phyloP scores from a whole-genome alignment of 768 basidiomycete species.

The Candolleomyces aberdarensis region DNA sequence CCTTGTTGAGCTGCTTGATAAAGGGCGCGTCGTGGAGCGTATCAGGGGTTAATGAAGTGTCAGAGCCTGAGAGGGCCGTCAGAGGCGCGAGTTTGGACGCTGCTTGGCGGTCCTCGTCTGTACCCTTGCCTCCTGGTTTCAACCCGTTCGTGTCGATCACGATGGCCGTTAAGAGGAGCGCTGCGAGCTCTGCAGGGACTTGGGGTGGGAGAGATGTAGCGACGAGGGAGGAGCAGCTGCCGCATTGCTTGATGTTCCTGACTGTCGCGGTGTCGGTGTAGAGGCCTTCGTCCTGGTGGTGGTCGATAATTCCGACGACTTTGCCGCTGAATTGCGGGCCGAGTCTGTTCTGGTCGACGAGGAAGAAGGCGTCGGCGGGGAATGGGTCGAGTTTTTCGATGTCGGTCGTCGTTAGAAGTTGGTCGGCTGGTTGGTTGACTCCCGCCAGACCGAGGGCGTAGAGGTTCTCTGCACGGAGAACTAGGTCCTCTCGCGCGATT shows the following conservation, averaged over 20 bases:
- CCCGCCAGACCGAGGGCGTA: conserved; percentile 65
- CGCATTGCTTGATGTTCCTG: conserved; percentile 64
- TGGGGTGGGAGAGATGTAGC: conserved; percentile 30
- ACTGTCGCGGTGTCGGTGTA: conserved; percentile 62
- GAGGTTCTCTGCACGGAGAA: conserved; percentile 84
- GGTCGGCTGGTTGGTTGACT: conserved; percentile 43
- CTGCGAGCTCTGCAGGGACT: conserved; percentile 64
- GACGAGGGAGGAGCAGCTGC: conserved; percentile 75
- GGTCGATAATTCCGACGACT: conserved; percentile 85
- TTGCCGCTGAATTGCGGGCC: conserved; percentile 39
- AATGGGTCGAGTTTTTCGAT: conserved; percentile 44
- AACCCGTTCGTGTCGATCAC: conserved; percentile 86
- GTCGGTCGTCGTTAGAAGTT: conserved; percentile 70
- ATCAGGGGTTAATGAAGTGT: neutral
- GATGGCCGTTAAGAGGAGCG: conserved; percentile 76
- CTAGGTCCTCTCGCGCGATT: conserved; percentile 63
- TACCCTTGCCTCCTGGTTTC: conserved; percentile 74
- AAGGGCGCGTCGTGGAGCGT: conserved; percentile 34
- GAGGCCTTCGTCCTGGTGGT: conserved; percentile 82
- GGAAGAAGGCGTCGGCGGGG: conserved; percentile 60
- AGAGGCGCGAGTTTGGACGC: conserved; percentile 61
- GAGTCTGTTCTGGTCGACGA: conserved; percentile 91
- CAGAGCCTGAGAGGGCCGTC: conserved; percentile 40
- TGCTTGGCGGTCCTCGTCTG: conserved; percentile 58
- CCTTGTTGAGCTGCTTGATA: conserved; percentile 46